phyloP scores from a whole-genome alignment of 805 yeast species.

The Suhomyces prunicola region DNA sequence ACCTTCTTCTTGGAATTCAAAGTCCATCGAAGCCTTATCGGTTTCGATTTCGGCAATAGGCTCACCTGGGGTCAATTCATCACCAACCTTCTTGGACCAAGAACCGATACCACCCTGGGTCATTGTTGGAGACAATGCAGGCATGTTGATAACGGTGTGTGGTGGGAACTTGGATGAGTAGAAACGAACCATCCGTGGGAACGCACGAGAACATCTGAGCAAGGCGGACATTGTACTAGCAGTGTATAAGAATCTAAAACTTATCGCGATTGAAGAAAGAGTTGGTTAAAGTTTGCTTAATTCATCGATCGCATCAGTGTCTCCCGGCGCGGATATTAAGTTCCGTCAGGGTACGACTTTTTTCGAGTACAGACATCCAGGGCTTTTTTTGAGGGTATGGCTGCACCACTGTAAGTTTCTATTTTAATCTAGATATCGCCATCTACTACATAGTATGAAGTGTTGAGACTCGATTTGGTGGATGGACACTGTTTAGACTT shows the following conservation, averaged over 20 bases:
- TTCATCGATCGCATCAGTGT: constrained; percentile 8
- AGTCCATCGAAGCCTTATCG: constrained; percentile 97
- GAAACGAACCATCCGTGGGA: constrained; percentile 33
- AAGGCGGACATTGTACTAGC: constrained; percentile 29
- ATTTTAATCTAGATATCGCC: background rate
- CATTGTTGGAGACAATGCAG: constrained; percentile 99
- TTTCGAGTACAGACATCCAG: background rate
- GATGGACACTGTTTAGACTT: background rate
- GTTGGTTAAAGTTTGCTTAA: constrained; percentile 1
- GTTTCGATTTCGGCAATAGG: constrained; percentile 96
- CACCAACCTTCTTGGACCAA: constrained; percentile 92
- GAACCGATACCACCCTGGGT: constrained; percentile 87
- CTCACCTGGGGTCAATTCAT: constrained; percentile 85
- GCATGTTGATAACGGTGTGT: constrained; percentile 92
- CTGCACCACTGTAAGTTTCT: background rate
- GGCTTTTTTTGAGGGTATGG: background rate
- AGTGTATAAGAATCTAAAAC: background rate
- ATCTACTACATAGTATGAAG: background rate
- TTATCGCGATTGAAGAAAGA: background rate
- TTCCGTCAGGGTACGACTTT: constrained; percentile 2
- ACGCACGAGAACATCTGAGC: constrained; percentile 32
- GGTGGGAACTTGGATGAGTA: constrained; percentile 60
- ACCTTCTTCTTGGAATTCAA: constrained; percentile 97
- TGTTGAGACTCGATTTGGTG: background rate
- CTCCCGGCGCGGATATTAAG: constrained; percentile 6